A percentile compares a stretch with the other conserved stretches of the same genome.
Conservation (phyloP, 2,329 filamentous ascomycete species). For the Colletotrichum scovillei region DNA sequence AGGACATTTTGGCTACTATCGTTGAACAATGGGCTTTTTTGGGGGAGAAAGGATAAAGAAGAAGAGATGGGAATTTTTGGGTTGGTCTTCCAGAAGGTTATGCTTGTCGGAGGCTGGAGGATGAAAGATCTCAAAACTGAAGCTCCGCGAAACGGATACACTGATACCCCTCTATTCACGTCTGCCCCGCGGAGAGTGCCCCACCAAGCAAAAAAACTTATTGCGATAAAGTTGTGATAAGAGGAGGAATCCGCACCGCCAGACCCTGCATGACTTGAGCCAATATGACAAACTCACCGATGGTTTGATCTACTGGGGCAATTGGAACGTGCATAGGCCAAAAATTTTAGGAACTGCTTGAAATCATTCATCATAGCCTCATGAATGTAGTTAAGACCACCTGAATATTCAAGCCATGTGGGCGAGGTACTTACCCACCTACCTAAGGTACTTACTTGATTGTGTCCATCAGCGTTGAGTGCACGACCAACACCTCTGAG, state of each 20-base stretch:
- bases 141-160: not conserved
- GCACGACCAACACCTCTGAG: not conserved
- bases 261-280: not conserved
- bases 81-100: constrained; percentile 16
- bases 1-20: constrained; percentile 48
- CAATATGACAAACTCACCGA: not conserved
- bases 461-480: not conserved
- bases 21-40: too few species aligned
- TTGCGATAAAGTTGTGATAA: not conserved
- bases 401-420: too few species aligned
- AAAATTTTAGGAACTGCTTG: too few species aligned
- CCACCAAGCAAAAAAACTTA: constrained; percentile 19
- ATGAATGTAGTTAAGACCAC: too few species aligned
- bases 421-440: too few species aligned
- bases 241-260: not conserved
- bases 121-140: constrained; percentile 11
- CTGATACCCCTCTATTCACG: constrained; percentile 23
- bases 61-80: not conserved
- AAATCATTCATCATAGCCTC: too few species aligned
- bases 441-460: too few species aligned
- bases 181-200: constrained; percentile 30
- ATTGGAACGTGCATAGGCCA: too few species aligned
- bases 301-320: not conserved
- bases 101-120: constrained; percentile 25
- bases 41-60: not conserved